A percentile compares a stretch with the other conserved stretches of the same genome.
Evolutionary conservation across 2,329 filamentous ascomycete genomes (phyloP).

Genomic region (Fusarium staphyleae): DNA sequence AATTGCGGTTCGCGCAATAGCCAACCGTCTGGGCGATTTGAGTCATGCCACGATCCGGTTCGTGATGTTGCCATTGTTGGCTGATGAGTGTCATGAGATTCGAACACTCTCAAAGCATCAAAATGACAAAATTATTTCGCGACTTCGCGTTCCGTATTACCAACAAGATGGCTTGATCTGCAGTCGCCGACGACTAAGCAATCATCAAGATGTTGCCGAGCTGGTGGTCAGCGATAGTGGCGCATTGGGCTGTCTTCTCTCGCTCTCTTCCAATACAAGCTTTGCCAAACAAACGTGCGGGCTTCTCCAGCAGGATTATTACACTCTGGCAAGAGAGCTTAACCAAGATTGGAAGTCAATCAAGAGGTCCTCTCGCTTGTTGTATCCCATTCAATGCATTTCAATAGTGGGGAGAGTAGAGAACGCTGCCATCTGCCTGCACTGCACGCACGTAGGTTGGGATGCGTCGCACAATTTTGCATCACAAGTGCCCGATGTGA

Average conservation of each 20-base stretch:
- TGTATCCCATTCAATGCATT: constrained; percentile 14
- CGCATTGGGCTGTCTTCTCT: neutral
- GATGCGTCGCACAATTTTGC: constrained; percentile 35
- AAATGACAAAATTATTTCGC: neutral
- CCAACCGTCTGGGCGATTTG: neutral
- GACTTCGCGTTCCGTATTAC: neutral
- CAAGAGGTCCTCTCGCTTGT: constrained; percentile 1
- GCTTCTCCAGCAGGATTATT: neutral
- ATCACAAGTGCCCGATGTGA: constrained; percentile 25
- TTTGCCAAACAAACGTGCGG: neutral
- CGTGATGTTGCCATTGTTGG: neutral
- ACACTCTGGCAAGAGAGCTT: neutral
- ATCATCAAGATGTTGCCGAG: neutral
- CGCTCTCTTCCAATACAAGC: neutral
- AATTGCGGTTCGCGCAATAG: neutral
- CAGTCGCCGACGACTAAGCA: neutral
- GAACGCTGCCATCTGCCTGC: constrained; percentile 8
- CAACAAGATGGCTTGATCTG: no score
- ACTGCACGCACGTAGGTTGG: constrained; percentile 3
- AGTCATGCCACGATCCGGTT: neutral
- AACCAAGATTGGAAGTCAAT: constrained; percentile 6
- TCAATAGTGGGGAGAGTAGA: constrained; percentile 4
- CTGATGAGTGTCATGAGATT: neutral
- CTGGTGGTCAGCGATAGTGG: neutral
- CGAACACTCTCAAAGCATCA: neutral